phyloP scores from a whole-genome alignment of 805 yeast species.

The Kockiozyma suomiensis region DNA sequence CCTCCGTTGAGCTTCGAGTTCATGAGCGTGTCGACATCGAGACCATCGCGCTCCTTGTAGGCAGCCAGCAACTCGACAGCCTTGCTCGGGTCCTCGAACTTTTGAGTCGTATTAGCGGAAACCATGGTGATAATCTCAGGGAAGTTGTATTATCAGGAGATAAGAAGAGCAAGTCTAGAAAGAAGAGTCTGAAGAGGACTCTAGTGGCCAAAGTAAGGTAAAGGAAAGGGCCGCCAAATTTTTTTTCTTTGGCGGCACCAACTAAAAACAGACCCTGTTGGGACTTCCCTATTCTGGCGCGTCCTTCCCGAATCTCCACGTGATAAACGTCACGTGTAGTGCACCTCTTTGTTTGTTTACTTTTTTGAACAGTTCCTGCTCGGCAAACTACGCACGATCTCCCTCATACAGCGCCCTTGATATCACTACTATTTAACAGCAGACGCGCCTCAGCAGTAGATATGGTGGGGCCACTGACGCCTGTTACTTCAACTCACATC shows the following conservation, averaged over 20 bases:
- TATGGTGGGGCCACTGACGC: constrained; percentile 31
- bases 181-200: too few relatives aligned
- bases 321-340: background rate
- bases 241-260: background rate
- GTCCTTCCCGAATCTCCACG: too few relatives aligned
- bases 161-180: too few relatives aligned
- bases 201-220: too few relatives aligned
- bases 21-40: constrained; percentile 79
- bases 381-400: too few relatives aligned
- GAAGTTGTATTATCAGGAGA: too few relatives aligned
- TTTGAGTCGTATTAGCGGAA: constrained; percentile 20
- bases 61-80: constrained; percentile 70
- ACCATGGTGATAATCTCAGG: constrained; percentile 20
- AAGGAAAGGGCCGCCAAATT: background rate
- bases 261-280: background rate
- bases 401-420: too few relatives aligned
- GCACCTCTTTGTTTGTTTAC: constrained; percentile 5
- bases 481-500: constrained; percentile 20
- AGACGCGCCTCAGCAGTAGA: background rate
- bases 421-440: too few relatives aligned
- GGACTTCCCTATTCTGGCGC: background rate
- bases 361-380: too few relatives aligned
- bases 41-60: constrained; percentile 79
- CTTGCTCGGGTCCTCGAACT: constrained; percentile 28
- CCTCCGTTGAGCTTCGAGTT: constrained; percentile 93